Percentiles rank a stretch among this genome's conserved stretches.
phyloP scores from a whole-genome alignment of 345 rosid genomes.

The Tarenaya hassleriana region DNA sequence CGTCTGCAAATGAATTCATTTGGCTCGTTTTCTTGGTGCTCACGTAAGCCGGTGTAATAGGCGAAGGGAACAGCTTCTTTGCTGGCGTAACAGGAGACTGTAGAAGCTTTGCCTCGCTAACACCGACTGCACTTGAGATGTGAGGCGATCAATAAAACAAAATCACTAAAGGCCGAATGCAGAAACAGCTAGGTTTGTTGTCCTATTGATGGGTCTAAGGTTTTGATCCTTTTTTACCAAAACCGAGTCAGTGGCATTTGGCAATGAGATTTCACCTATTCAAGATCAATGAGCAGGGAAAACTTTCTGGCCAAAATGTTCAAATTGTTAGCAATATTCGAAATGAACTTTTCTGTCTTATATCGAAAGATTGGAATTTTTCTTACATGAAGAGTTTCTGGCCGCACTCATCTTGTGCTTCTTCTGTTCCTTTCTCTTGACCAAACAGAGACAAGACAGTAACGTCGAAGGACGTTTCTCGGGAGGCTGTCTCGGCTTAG shows the following conservation, averaged over 20 bases:
- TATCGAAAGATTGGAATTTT: too few species aligned
- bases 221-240: too few species aligned
- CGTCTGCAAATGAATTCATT: constrained; percentile 26
- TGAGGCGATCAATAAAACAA: constrained; percentile 2
- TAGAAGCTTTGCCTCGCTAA: constrained; percentile 24
- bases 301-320: too few species aligned
- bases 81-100: constrained; percentile 55
- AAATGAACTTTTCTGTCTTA: too few species aligned
- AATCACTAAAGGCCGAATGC: background rate
- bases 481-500: constrained; percentile 24
- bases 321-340: too few species aligned
- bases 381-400: constrained; percentile 29
- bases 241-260: too few species aligned
- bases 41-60: constrained; percentile 44
- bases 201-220: background rate
- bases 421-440: constrained; percentile 20
- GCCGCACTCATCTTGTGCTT: constrained; percentile 36
- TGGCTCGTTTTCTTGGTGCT: constrained; percentile 19
- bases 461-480: constrained; percentile 13
- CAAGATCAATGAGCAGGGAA: too few species aligned
- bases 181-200: background rate
- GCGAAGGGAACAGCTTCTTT: constrained; percentile 37
- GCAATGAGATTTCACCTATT: too few species aligned
- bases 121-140: constrained; percentile 20
- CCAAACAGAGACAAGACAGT: constrained; percentile 25